Evolutionary conservation across 805 yeast genomes (phyloP), one percentile per base, ranked within the genome.

Genomic region (Candida maesae): DNA sequence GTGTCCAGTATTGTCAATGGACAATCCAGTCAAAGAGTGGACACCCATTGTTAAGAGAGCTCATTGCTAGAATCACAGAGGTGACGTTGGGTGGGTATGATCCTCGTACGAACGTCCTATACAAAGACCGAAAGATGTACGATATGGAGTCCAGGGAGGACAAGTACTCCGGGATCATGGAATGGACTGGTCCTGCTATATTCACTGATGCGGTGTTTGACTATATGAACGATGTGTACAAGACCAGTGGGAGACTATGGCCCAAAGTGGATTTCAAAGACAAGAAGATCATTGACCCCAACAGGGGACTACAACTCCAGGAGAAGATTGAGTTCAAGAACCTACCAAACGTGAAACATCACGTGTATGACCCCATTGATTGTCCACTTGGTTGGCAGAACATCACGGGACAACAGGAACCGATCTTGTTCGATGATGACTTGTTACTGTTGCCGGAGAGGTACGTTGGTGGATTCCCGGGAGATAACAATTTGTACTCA

Each of bases 371-470:
- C 28, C 48, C 51, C 6, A 32, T 36, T 4, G 20, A 30, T 8
- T 28, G 26, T 6, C 51, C 51, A 12, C 12, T 41, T 6, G 51
- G 51, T 10, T 47, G 51, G 51, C 48, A 47, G 32, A 47, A 47
- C 35, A 23, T 47, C 26, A 47, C 51, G 5, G 44, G 44, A 33
- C 46, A 40, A 27, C 44, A 38, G 37, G 42, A 44, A 23, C 51
- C 51, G 13, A 41, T 47, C 15, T 32, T 47, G 18, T 32, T 41
- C 19, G 51, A 79, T 5, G 84, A 82, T 47, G 90, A 83, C 59
- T 74, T 84, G n/a, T 59, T 84, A 60, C 68, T 84, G 3, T 65
- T 83, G 42, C 90, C 91, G 16, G 78, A 79, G 41, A 78, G 84
- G 2, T 66, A 78, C 19, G 78, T 79, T 51, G 71, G 78, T 45